Evolutionary conservation across 192 early-diverging fungal genomes (phyloP).

Genomic region (Entomortierella parvispora): DNA sequence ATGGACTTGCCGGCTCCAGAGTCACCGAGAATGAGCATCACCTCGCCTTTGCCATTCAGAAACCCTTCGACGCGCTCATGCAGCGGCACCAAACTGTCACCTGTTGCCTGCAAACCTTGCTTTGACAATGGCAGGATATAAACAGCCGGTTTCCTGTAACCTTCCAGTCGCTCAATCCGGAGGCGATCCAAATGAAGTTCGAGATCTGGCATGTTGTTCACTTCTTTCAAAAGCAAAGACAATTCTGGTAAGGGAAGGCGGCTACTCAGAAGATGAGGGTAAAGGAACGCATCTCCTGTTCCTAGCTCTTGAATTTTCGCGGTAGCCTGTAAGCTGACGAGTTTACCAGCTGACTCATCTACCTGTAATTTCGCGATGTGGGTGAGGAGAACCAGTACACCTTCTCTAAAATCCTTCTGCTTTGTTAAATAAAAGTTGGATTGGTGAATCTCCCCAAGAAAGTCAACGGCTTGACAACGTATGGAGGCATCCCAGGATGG

Average conservation of each 20-base stretch:
- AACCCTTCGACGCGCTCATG: neutral
- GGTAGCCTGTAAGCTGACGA: too few species aligned
- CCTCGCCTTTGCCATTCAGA: neutral
- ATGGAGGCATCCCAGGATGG: neutral
- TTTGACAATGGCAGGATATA: neutral
- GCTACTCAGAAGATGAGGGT: too few species aligned
- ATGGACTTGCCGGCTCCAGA: constrained; percentile 3
- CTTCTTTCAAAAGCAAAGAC: neutral
- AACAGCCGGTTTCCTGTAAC: neutral
- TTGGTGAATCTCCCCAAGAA: neutral
- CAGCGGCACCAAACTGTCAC: neutral
- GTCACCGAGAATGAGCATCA: neutral
- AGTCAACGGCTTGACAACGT: neutral
- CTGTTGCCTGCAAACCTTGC: neutral
- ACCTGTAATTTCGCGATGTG: neutral
- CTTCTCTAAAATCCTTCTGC: neutral
- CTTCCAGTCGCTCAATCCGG: neutral
- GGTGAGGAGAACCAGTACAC: neutral
- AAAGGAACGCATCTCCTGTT: too few species aligned
- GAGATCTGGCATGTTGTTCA: neutral
- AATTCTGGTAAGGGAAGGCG: neutral
- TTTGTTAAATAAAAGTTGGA: neutral
- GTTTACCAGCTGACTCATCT: too few species aligned
- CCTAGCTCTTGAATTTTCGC: neutral
- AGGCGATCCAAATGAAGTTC: neutral